Evolutionary conservation across 257 asterid genomes (phyloP).

Genomic region (Solanum okadae): DNA sequence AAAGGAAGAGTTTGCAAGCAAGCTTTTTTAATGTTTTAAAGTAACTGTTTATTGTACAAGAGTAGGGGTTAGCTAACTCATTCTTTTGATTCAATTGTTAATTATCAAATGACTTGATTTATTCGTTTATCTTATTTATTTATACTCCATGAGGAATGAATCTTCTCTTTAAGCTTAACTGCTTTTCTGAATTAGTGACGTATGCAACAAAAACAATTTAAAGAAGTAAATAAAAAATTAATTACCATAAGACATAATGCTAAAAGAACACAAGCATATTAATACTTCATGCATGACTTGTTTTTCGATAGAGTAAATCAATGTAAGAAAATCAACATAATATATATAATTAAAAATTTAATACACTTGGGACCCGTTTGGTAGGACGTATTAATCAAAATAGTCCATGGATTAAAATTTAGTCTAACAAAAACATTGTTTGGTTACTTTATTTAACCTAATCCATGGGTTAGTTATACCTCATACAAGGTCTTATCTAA

Average conservation of each 20-base stretch:
- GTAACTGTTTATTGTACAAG: not conserved
- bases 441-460: too few species aligned
- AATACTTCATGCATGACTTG: not conserved
- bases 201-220: not conserved
- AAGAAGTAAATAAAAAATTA: not conserved
- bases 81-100: not conserved
- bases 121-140: not conserved
- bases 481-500: too few species aligned
- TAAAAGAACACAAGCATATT: not conserved
- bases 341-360: too few species aligned
- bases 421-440: too few species aligned
- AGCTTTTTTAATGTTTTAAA: slow-evolving; percentile 24
- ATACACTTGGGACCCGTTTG: too few species aligned
- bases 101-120: not conserved
- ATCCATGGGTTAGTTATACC: too few species aligned
- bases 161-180: not conserved
- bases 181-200: not conserved
- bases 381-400: too few species aligned
- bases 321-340: not conserved
- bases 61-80: not conserved
- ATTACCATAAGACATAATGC: not conserved
- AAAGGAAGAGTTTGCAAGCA: slow-evolving; percentile 48
- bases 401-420: too few species aligned
- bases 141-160: not conserved
- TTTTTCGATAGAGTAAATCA: too few species aligned